phyloP scores from a whole-genome alignment of 805 yeast species.

The Candida coleopterorum region DNA sequence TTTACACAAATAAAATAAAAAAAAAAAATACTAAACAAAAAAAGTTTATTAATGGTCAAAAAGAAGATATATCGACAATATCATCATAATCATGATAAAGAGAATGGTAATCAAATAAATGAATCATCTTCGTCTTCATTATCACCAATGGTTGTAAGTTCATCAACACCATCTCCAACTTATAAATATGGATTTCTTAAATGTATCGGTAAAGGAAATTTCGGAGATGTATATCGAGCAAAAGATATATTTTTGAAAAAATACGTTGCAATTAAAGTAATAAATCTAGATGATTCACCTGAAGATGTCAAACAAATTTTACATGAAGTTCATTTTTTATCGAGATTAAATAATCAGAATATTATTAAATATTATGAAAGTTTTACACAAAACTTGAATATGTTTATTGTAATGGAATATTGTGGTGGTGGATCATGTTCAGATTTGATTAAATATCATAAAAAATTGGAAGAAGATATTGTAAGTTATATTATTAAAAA shows the following conservation, averaged over 20 bases:
- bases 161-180: slow-evolving; percentile 1
- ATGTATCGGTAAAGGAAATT: slow-evolving; percentile 78
- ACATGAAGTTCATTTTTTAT: slow-evolving; percentile 74
- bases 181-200: slow-evolving; percentile 29
- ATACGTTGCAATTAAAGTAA: slow-evolving; percentile 79
- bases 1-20: slow-evolving; percentile 4
- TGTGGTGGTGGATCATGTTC: slow-evolving; percentile 94
- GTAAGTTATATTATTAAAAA: slow-evolving; percentile 61
- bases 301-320: slow-evolving; percentile 70
- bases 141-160: neutral
- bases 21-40: too few species aligned
- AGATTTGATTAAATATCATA: slow-evolving; percentile 58
- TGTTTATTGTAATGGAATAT: slow-evolving; percentile 92
- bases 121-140: neutral
- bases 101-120: neutral
- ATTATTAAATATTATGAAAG: slow-evolving; percentile 65
- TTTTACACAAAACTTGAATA: slow-evolving; percentile 54
- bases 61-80: neutral
- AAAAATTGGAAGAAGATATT: slow-evolving; percentile 51
- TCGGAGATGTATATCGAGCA: slow-evolving; percentile 82
- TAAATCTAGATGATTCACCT: slow-evolving; percentile 72
- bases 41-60: neutral
- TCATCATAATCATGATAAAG: slow-evolving; percentile 1
- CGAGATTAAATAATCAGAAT: slow-evolving; percentile 58
- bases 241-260: slow-evolving; percentile 20